Evolutionary conservation across 805 yeast species (phyloP).

Genomic region (Saccharomycopsis sp.): DNA sequence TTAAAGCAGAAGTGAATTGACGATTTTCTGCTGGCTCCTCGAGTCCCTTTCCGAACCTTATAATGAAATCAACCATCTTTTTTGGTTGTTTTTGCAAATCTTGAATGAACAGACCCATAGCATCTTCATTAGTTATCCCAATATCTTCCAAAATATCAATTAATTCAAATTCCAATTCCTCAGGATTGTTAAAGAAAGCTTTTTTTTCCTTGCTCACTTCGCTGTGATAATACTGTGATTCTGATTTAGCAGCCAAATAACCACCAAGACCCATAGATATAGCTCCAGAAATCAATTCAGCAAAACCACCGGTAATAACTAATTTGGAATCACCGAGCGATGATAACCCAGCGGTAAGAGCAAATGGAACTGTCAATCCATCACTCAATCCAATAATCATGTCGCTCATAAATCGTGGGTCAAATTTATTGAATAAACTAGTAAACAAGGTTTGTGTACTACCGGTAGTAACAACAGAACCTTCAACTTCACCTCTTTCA

Average conservation of each 20-base stretch:
- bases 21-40: conserved; percentile 94
- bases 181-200: conserved; percentile 58
- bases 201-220: conserved; percentile 68
- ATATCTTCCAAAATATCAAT: conserved; percentile 75
- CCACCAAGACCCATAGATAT: conserved; percentile 98
- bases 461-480: not conserved
- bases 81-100: conserved; percentile 78
- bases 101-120: conserved; percentile 63
- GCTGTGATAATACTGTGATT: conserved; percentile 63
- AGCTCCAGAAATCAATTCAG: conserved; percentile 94
- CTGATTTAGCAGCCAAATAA: conserved; percentile 88
- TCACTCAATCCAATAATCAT: conserved; percentile 89
- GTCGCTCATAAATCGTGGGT: conserved; percentile 92
- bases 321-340: conserved; percentile 83
- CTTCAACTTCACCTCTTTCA: not conserved
- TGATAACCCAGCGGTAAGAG: conserved; percentile 92
- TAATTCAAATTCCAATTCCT: conserved; percentile 63
- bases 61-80: conserved; percentile 76
- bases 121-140: conserved; percentile 55
- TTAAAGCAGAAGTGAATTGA: conserved; percentile 78
- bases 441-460: not conserved
- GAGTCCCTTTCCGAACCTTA: conserved; percentile 83
- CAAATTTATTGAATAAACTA: conserved; percentile 47
- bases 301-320: conserved; percentile 97
- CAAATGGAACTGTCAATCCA: conserved; percentile 98